phyloP scores from a whole-genome alignment of 2,329 filamentous ascomycete species.

The Leptographium radiaticola region DNA sequence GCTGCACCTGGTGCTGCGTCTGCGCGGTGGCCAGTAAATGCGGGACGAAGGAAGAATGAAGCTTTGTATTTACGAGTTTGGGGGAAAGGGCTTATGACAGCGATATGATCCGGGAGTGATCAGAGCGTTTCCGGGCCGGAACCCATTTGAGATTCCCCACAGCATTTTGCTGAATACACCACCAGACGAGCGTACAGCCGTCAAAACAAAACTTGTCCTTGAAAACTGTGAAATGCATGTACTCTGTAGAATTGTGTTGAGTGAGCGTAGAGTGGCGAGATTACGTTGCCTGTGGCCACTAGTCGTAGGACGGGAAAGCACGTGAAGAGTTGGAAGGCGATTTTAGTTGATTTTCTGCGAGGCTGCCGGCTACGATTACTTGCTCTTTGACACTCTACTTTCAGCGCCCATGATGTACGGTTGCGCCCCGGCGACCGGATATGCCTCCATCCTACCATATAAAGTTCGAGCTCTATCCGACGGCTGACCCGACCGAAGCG shows the following conservation, averaged over 20 bases:
- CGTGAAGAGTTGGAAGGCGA: not conserved
- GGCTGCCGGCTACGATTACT: not conserved
- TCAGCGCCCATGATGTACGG: no score
- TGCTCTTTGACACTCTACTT: not conserved
- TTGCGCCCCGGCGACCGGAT: constrained; percentile 15
- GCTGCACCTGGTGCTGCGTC: constrained; percentile 56
- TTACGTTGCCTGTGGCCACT: no score
- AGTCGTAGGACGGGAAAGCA: not conserved
- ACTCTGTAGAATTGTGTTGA: no score
- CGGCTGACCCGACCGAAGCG: constrained; percentile 22
- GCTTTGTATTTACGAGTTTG: not conserved
- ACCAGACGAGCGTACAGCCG: not conserved
- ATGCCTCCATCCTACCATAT: constrained; percentile 54
- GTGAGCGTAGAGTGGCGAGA: no score
- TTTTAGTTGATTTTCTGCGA: no score
- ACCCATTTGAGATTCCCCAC: not conserved
- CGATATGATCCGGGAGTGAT: not conserved
- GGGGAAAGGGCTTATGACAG: not conserved
- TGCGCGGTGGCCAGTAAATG: constrained; percentile 48
- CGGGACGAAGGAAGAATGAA: not conserved
- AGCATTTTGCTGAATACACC: not conserved
- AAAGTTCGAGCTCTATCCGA: constrained; percentile 51
- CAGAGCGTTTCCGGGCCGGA: not conserved
- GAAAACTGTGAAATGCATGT: no score
- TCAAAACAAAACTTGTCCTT: no score